A percentile compares a stretch with the other conserved stretches of the same genome.
phyloP scores from a whole-genome alignment of 1,139 yeast species.

The Yamadazyma dendronema region DNA sequence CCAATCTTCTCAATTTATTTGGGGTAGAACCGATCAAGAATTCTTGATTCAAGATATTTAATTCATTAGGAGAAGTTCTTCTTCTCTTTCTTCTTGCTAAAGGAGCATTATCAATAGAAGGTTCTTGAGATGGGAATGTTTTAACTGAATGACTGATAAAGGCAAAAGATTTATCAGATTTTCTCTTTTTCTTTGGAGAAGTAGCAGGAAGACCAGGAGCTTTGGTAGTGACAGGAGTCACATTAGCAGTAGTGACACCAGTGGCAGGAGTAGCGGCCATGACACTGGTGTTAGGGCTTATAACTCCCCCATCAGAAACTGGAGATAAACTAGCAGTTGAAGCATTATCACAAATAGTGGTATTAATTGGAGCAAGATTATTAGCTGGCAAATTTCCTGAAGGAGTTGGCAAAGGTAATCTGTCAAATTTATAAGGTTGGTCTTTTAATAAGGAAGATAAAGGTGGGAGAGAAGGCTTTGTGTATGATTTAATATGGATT shows the following conservation, averaged over 20 bases:
- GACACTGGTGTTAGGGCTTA: too few species aligned
- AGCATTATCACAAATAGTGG: neutral
- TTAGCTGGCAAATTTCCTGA: neutral
- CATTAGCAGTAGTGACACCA: neutral
- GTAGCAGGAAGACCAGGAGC: constrained; percentile 4
- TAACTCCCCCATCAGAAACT: too few species aligned
- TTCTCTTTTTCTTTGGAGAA: constrained; percentile 12
- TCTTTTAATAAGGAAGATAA: constrained; percentile 34
- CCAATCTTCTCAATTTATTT: constrained; percentile 67
- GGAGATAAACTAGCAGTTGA: neutral
- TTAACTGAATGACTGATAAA: constrained; percentile 90
- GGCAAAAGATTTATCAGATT: constrained; percentile 57
- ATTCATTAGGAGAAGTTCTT: constrained; percentile 87
- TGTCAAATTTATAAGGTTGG: constrained; percentile 15
- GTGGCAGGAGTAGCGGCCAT: neutral
- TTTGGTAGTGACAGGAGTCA: neutral
- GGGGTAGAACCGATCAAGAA: constrained; percentile 80
- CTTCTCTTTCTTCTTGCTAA: constrained; percentile 91
- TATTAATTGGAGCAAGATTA: constrained; percentile 1
- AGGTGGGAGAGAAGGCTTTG: constrained; percentile 38
- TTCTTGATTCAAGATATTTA: constrained; percentile 75
- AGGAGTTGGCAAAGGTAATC: constrained; percentile 4
- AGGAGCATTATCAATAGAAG: constrained; percentile 84
- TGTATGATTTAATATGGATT: constrained; percentile 16
- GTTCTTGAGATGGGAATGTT: constrained; percentile 81